These are phyloP conservation scores for Teratosphaeria gauchensis DNA, from an alignment of 2,329 filamentous ascomycete genomes.

Conservation along the genomic window DNA sequence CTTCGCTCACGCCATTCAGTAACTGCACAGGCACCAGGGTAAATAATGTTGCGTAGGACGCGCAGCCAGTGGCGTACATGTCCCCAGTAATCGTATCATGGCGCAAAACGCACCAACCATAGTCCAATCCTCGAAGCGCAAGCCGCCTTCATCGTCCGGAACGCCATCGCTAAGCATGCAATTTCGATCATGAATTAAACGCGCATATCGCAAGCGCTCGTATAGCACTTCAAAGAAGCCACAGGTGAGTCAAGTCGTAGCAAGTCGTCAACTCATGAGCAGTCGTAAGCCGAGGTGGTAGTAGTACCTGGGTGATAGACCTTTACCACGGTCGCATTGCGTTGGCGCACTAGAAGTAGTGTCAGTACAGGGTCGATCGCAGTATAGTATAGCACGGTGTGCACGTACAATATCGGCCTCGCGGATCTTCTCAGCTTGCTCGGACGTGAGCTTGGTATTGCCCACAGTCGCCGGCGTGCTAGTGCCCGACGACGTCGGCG, in stretches of 20 bases:
- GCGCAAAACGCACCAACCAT: neutral
- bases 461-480: constrained; percentile 6
- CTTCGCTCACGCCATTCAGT: neutral
- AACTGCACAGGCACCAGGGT: neutral
- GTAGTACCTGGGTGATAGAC: neutral
- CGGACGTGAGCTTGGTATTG: constrained; percentile 5
- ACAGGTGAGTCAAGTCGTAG: neutral
- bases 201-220: neutral
- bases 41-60: neutral
- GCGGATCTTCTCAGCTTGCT: constrained; percentile 20
- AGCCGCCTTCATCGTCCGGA: neutral
- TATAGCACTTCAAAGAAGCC: neutral
- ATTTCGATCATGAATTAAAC: neutral
- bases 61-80: neutral
- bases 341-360: neutral
- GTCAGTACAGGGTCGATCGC: neutral
- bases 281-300: neutral
- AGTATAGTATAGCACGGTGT: neutral
- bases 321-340: neutral
- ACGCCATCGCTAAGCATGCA: neutral
- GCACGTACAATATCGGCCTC: constrained; percentile 21
- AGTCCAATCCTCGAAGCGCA: neutral
- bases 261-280: neutral
- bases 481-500: constrained; percentile 7
- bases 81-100: neutral